Evolutionary conservation across 148 eudicot genomes (phyloP).

Genomic region (Rhododendron vialii): DNA sequence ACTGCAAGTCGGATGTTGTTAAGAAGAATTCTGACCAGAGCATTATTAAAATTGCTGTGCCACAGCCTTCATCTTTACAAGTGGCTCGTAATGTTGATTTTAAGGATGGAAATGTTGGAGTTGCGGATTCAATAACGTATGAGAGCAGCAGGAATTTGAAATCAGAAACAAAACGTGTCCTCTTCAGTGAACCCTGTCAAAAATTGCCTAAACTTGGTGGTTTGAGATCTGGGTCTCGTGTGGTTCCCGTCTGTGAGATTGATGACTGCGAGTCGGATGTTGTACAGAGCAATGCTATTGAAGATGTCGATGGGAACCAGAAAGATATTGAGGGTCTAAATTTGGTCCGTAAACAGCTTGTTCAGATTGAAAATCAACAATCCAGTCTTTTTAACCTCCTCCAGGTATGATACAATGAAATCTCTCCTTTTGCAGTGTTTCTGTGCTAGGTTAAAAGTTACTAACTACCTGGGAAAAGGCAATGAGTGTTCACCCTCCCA

Average conservation of each 20-base stretch:
- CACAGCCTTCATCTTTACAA: slow-evolving; percentile 17
- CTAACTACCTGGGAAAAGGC: neutral
- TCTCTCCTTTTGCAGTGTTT: neutral
- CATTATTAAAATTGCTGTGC: slow-evolving; percentile 32
- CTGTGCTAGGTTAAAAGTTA: neutral
- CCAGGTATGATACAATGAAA: slow-evolving; percentile 40
- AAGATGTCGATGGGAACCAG: slow-evolving; percentile 36
- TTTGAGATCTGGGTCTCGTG: slow-evolving; percentile 41
- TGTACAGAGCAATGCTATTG: slow-evolving; percentile 17
- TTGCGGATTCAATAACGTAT: neutral
- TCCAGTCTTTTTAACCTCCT: slow-evolving; percentile 56
- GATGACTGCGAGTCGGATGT: slow-evolving; percentile 14
- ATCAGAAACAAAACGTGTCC: slow-evolving; percentile 24
- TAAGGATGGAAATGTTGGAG: neutral
- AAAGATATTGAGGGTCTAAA: slow-evolving; percentile 50
- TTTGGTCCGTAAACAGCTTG: slow-evolving; percentile 57
- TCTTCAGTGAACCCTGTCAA: slow-evolving; percentile 25
- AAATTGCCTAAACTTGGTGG: slow-evolving; percentile 22
- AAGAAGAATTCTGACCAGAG: slow-evolving; percentile 29
- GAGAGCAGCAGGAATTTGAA: slow-evolving; percentile 15
- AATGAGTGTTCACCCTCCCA: neutral
- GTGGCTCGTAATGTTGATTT: slow-evolving; percentile 20
- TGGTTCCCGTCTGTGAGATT: slow-evolving; percentile 47
- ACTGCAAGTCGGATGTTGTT: neutral
- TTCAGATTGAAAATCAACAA: slow-evolving; percentile 78